phyloP scores from a whole-genome alignment of 805 yeast genomes.

The Candida sanyiensis region DNA sequence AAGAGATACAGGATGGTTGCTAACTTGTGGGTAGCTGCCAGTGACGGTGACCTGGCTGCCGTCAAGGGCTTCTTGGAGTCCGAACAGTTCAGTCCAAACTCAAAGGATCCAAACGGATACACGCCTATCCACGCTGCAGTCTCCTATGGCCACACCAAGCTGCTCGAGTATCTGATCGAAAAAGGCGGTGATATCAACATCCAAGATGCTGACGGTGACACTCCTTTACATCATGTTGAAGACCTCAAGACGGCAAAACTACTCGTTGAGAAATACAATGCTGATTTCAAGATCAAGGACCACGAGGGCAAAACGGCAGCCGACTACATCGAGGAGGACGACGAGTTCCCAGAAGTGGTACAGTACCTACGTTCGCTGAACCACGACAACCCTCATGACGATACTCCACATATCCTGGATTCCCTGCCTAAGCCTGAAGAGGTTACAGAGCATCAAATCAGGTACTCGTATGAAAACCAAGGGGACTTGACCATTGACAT shows the following conservation, averaged over 20 bases:
- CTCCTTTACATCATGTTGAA: constrained; percentile 91
- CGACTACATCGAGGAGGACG: constrained; percentile 75
- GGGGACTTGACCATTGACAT: constrained; percentile 39
- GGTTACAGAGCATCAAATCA: constrained; percentile 39
- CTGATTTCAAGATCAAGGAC: constrained; percentile 60
- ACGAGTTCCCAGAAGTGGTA: constrained; percentile 74
- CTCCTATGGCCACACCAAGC: constrained; percentile 75
- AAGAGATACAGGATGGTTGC: constrained; percentile 9
- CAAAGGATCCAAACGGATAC: constrained; percentile 88
- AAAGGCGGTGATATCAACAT: constrained; percentile 77
- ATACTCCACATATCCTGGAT: constrained; percentile 9
- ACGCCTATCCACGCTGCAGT: constrained; percentile 98
- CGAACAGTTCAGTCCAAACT: constrained; percentile 56
- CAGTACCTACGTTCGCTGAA: constrained; percentile 48
- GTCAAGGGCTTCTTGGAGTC: constrained; percentile 53
- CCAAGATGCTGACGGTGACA: constrained; percentile 85
- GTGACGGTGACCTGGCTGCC: constrained; percentile 62
- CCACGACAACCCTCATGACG: constrained; percentile 27
- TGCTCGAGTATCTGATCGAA: constrained; percentile 51
- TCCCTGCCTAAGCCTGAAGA: constrained; percentile 22
- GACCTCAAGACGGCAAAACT: constrained; percentile 56
- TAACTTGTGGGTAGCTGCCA: constrained; percentile 93
- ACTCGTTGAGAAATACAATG: constrained; percentile 62
- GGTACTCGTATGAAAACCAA: constrained; percentile 50
- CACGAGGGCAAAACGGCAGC: constrained; percentile 70